Evolutionary conservation across 257 asterid genomes (phyloP), one percentile per base, ranked within the genome.

Genomic region (Plantago major): DNA sequence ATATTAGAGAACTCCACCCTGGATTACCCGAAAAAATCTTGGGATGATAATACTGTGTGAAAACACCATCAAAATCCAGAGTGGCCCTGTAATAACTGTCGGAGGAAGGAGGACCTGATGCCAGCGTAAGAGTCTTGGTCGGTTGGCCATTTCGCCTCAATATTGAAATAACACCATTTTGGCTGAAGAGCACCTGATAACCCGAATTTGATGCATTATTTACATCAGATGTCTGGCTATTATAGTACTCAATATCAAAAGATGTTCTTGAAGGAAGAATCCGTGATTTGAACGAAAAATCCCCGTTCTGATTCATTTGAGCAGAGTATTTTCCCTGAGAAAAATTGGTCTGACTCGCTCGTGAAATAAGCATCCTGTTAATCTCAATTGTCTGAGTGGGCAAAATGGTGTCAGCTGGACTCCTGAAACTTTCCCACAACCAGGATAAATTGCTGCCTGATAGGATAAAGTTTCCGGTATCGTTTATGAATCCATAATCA

Each of bases 51-150:
- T 73, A 78, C 22, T 51, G 67, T 44, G 67, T 69, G 66, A 82
- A 70, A 38, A 76, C 82, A 0, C 88, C 88, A 60, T 79, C 84
- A 28, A 3, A 60, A 40, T 74, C 77, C 11, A 82, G 62, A 37
- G 62, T 67, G 0, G 78, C 85, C n/a, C 65, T 58, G 55, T 70
- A 62, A 30, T 73, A 75, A 8, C 51, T 70, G n/a, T 11, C 28
- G 38, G 47, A 11, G 0, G 77, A 10, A 38, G 65, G 51, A 14
- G 44, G 67, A 26, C 18, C 28, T 33, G 60, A 49, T 55, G 52
- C 66, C 15, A 38, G 56, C 5, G 68, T 28, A 7, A 72, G 49
- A 48, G 57, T 40, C 4, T 18, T 4, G n/a, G n/a, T n/a, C 3
- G 43, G 18, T 76, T 77, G 4, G 70, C 55, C 56, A 10, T 51